Percentiles rank a stretch among this genome's conserved stretches.
These are phyloP conservation scores for Hansenula sp. DNA, from an alignment of 1,139 yeast genomes.

Conservation along the genomic window DNA sequence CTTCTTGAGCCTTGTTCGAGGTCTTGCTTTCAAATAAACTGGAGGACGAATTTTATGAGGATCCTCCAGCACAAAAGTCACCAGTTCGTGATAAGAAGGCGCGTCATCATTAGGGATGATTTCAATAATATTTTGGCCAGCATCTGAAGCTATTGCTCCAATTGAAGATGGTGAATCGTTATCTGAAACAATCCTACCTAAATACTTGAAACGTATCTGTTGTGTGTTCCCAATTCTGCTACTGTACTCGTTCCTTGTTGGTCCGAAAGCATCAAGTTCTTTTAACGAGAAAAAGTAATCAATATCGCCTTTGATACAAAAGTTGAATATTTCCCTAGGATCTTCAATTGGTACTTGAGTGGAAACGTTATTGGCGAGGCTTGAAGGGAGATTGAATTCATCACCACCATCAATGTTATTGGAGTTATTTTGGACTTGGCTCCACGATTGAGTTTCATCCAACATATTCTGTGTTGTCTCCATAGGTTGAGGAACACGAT, in stretches of 20 bases:
- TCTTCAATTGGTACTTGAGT: neutral
- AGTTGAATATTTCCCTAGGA: too few species aligned
- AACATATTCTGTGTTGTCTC: neutral
- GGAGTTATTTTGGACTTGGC: neutral
- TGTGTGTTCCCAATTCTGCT: too few species aligned
- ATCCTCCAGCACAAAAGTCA: neutral
- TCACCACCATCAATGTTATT: neutral
- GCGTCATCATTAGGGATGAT: neutral
- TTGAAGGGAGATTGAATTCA: neutral
- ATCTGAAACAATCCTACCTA: neutral
- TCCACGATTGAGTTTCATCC: neutral
- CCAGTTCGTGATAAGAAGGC: neutral
- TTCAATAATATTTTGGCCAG: neutral
- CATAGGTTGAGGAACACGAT: too few species aligned
- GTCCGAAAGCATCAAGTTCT: too few species aligned
- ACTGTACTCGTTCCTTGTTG: too few species aligned
- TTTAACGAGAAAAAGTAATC: too few species aligned
- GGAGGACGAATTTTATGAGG: neutral
- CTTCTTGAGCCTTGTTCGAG: constrained; percentile 5
- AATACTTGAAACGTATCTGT: neutral
- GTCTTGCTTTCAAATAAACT: constrained; percentile 4
- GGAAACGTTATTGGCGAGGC: neutral
- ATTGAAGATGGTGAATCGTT: neutral
- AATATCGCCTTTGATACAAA: too few species aligned
- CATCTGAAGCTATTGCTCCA: neutral